Evolutionary conservation across 1,139 yeast genomes (phyloP).

Genomic region (Hansenula sp.): DNA sequence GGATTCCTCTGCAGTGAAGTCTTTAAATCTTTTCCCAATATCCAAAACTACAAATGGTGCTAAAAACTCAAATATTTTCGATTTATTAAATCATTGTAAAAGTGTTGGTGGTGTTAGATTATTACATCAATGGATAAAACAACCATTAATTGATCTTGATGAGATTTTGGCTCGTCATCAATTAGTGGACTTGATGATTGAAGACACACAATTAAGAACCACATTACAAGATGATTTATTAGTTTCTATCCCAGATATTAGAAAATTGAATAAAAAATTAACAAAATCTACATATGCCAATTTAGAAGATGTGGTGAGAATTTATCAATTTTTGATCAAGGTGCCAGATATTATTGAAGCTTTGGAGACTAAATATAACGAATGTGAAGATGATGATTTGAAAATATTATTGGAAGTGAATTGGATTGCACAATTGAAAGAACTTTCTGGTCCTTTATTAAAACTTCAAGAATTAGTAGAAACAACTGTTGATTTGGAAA

Average conservation of each 20-base stretch:
- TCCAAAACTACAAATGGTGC: constrained; percentile 37
- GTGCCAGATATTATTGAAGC: constrained; percentile 64
- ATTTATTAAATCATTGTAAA: constrained; percentile 81
- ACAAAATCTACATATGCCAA: constrained; percentile 40
- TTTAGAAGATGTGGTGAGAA: constrained; percentile 86
- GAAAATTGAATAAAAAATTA: constrained; percentile 66
- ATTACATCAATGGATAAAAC: constrained; percentile 91
- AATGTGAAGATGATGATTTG: constrained; percentile 22
- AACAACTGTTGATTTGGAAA: constrained; percentile 83
- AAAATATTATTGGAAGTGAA: constrained; percentile 37
- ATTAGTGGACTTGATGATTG: constrained; percentile 67
- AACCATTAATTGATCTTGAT: constrained; percentile 67
- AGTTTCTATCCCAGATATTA: constrained; percentile 75
- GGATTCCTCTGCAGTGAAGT: constrained; percentile 85
- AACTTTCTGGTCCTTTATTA: constrained; percentile 44
- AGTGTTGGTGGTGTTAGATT: constrained; percentile 82
- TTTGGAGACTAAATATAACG: constrained; percentile 34
- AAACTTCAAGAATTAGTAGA: constrained; percentile 85
- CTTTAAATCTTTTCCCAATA: constrained; percentile 78
- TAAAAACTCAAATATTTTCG: constrained; percentile 66
- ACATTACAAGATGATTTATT: constrained; percentile 65
- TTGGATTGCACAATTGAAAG: constrained; percentile 58
- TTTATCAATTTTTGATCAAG: constrained; percentile 71
- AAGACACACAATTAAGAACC: constrained; percentile 64
- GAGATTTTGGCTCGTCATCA: constrained; percentile 66